These are phyloP conservation scores for Peronospora farinosa DNA, from an alignment of 352 stramenopile species.

Conservation along the genomic window DNA sequence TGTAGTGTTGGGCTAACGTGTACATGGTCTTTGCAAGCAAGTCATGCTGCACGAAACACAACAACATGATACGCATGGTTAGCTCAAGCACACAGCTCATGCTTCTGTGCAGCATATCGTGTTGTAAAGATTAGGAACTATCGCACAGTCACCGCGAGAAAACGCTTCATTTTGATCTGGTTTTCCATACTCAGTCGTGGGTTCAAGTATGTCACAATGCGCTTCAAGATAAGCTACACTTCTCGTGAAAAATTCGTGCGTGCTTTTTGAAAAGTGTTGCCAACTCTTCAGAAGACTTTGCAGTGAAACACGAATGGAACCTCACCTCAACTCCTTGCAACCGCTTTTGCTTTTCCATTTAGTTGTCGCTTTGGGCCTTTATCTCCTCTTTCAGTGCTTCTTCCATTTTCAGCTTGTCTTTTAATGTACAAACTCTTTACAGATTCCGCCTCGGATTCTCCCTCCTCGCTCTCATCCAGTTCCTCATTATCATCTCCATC, in stretches of 20 bases:
- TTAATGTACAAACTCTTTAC: slow-evolving; percentile 22
- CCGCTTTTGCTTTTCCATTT: slow-evolving; percentile 75
- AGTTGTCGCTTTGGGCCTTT: slow-evolving; percentile 41
- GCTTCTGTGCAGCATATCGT: slow-evolving; percentile 56
- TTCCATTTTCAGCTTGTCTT: slow-evolving; percentile 28
- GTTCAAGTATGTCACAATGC: too few relatives aligned
- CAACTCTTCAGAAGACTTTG: too few relatives aligned
- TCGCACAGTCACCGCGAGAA: slow-evolving; percentile 91
- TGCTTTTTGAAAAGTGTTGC: too few relatives aligned
- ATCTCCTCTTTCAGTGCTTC: slow-evolving; percentile 45
- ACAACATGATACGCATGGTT: slow-evolving; percentile 1
- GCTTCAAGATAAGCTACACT: too few relatives aligned
- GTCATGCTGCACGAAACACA: slow-evolving; percentile 67
- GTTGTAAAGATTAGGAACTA: slow-evolving; percentile 89
- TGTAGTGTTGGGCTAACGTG: slow-evolving; percentile 84
- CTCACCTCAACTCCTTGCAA: too few relatives aligned
- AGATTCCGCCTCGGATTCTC: slow-evolving; percentile 36
- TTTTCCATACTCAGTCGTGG: slow-evolving; percentile 91
- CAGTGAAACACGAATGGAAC: too few relatives aligned
- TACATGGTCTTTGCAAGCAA: slow-evolving; percentile 81
- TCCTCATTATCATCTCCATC: slow-evolving; percentile 53
- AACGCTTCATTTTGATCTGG: slow-evolving; percentile 93
- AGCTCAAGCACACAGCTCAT: slow-evolving; percentile 36
- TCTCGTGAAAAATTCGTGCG: too few relatives aligned
- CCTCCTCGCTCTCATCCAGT: slow-evolving; percentile 37